These are phyloP conservation scores for Suillus hirtellus DNA, from an alignment of 768 basidiomycete genomes.

Conservation along the genomic window DNA sequence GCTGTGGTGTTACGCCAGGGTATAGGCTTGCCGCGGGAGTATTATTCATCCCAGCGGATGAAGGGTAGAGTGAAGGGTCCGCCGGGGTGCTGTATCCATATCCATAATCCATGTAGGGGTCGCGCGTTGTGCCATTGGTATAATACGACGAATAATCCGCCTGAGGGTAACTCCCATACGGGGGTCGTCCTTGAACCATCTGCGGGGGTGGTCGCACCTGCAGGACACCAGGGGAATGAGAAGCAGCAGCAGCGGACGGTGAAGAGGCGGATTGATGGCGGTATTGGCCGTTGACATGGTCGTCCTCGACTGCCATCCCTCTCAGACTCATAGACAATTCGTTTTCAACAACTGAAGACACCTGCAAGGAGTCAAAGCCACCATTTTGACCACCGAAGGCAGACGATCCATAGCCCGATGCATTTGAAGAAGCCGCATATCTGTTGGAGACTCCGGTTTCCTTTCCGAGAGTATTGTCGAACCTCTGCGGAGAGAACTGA, in stretches of 20 bases:
- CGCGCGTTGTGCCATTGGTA: constrained; percentile 47
- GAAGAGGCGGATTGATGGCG: constrained; percentile 36
- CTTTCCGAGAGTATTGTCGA: constrained; percentile 47
- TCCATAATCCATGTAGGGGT: constrained; percentile 54
- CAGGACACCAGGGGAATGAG: constrained; percentile 32
- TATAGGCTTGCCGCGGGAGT: constrained; percentile 50
- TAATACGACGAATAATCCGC: constrained; percentile 65
- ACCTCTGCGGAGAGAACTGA: constrained; percentile 56
- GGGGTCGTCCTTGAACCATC: constrained; percentile 44
- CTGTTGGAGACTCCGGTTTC: constrained; percentile 40
- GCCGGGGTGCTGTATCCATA: constrained; percentile 54
- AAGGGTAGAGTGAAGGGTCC: constrained; percentile 53
- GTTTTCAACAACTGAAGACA: constrained; percentile 45
- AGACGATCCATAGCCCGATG: constrained; percentile 32
- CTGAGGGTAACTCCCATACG: constrained; percentile 52
- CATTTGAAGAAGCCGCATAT: constrained; percentile 48
- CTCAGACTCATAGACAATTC: constrained; percentile 60
- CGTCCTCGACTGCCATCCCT: constrained; percentile 62
- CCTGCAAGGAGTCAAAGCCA: constrained; percentile 39
- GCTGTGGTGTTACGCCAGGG: constrained; percentile 43
- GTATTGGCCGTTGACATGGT: constrained; percentile 40
- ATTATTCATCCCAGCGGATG: constrained; percentile 45
- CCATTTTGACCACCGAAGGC: constrained; percentile 32
- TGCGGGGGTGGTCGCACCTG: constrained; percentile 43
- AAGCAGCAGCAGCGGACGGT: constrained; percentile 31